Base-by-base conservation (phyloP, 805 yeast genomes). In the Torulaspora indica region DNA sequence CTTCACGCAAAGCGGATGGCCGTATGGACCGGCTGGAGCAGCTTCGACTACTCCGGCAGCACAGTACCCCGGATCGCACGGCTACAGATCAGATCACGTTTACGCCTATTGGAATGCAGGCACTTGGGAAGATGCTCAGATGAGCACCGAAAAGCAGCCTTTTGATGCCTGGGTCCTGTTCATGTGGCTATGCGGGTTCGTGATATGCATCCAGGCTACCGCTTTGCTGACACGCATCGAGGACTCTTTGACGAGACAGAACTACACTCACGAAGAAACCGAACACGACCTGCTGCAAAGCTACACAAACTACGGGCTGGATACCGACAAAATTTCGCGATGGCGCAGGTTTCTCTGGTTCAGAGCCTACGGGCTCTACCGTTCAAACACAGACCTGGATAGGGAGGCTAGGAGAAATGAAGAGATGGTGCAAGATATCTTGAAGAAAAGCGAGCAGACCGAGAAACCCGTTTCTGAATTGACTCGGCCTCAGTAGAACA, bases 361-460 rank as follows among this genome's bases (percentile, higher is more conserved):
- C 54, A 66, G 81, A 53, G 55, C 70, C 0, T 69, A 58, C 47
- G 64, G 67, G 3, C 49, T 64, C 22, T 68, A 63, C 40, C 47
- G 49, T 7, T 52, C 62, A 10, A 53, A 57, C 32, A 64, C 57
- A 1, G 63, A 61, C 15, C 50, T 69, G 14, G 71, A 68, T 43
- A 43, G 54, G n/a, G 67, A 68, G 41, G 67, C 69, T 3, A 50
- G 44, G 17, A 93, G 83, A 62, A 83, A 90, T 68, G 97, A 90
- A 67, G 76, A 76, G 61, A 71, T 87, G 48, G 74, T 90, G 51
- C 91, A 91, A 57, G 78, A 46, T 14, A 40, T 59, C 22, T 45
- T 48, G 37, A 47, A 43, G 5, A 51, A 51, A 28, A 48, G 49
- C 28, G 45, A 37, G 14, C 27, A 23, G 31, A 38, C 24, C 20